phyloP scores from a whole-genome alignment of 2,329 filamentous ascomycete genomes.

The Dothistroma pini region DNA sequence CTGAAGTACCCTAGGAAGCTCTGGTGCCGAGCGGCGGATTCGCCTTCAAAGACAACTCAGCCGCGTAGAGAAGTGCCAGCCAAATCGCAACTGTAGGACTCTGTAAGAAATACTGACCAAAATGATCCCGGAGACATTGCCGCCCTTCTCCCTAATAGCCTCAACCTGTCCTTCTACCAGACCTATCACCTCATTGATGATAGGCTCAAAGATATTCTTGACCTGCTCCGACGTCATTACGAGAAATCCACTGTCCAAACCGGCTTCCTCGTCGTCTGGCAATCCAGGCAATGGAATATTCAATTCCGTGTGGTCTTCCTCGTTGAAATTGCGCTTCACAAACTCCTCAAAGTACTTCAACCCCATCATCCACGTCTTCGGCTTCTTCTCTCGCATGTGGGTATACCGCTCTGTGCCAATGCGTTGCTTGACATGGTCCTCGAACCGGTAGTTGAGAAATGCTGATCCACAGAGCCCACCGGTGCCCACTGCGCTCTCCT shows the following conservation, averaged over 20 bases:
- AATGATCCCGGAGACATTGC: conserved; percentile 61
- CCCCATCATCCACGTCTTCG: conserved; percentile 70
- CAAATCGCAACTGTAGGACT: too few species aligned
- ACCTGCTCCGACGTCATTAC: conserved; percentile 70
- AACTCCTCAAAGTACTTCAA: conserved; percentile 79
- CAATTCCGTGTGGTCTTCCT: conserved; percentile 62
- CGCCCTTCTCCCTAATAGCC: conserved; percentile 38
- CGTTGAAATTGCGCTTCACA: conserved; percentile 79
- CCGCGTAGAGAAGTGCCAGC: too few species aligned
- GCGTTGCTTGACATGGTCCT: conserved; percentile 67
- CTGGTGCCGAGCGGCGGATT: too few species aligned
- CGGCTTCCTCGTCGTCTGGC: conserved; percentile 70
- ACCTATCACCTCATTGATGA: conserved; percentile 62
- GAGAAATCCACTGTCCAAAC: conserved; percentile 72
- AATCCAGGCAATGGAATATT: conserved; percentile 75
- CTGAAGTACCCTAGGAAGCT: too few species aligned
- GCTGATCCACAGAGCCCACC: conserved; percentile 74
- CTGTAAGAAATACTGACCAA: conserved; percentile 48
- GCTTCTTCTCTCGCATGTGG: conserved; percentile 73
- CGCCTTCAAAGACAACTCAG: too few species aligned
- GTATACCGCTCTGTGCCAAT: conserved; percentile 64
- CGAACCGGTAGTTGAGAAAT: conserved; percentile 76
- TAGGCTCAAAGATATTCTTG: conserved; percentile 60
- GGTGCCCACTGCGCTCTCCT: conserved; percentile 75
- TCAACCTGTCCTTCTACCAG: conserved; percentile 50